phyloP scores from a whole-genome alignment of 371 early-diverging fungal genomes.

The Apophysomyces variabilis region DNA sequence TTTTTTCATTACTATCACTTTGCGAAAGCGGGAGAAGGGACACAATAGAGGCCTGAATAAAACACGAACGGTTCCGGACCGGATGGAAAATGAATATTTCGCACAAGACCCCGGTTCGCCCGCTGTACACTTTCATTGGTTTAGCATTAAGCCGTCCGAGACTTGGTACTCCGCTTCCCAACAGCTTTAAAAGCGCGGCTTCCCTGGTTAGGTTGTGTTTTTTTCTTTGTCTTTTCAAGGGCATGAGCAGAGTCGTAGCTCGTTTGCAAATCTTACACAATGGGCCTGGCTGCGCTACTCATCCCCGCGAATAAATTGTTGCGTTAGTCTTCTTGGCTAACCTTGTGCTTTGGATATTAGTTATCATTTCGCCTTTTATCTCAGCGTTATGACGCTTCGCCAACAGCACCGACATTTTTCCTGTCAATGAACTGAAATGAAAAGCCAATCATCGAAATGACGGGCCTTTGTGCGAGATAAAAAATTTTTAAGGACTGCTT shows the following conservation, averaged over 20 bases:
- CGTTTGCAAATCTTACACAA: slow-evolving; percentile 23
- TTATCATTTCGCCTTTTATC: slow-evolving; percentile 6
- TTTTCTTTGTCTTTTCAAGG: slow-evolving; percentile 23
- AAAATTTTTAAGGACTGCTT: too few species aligned
- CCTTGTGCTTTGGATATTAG: slow-evolving; percentile 24
- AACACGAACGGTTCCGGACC: not conserved
- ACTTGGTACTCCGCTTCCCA: too few species aligned
- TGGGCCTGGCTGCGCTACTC: slow-evolving; percentile 28
- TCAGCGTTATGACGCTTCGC: slow-evolving; percentile 15
- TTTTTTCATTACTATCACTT: slow-evolving; percentile 1
- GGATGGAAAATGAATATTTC: too few species aligned
- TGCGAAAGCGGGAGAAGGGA: not conserved
- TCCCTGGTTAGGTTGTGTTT: not conserved
- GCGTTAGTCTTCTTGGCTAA: slow-evolving; percentile 8
- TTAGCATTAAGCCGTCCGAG: too few species aligned
- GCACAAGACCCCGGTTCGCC: too few species aligned
- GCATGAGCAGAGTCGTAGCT: slow-evolving; percentile 29
- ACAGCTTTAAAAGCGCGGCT: too few species aligned
- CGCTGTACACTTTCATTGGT: too few species aligned
- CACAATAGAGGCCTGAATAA: not conserved
- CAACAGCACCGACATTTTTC: slow-evolving; percentile 22
- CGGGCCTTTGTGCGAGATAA: too few species aligned
- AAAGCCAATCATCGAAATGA: too few species aligned
- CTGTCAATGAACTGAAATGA: not conserved
- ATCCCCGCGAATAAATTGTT: slow-evolving; percentile 21